Conservation (phyloP, 169 alveolate species). For the Eimeria mitis region DNA sequence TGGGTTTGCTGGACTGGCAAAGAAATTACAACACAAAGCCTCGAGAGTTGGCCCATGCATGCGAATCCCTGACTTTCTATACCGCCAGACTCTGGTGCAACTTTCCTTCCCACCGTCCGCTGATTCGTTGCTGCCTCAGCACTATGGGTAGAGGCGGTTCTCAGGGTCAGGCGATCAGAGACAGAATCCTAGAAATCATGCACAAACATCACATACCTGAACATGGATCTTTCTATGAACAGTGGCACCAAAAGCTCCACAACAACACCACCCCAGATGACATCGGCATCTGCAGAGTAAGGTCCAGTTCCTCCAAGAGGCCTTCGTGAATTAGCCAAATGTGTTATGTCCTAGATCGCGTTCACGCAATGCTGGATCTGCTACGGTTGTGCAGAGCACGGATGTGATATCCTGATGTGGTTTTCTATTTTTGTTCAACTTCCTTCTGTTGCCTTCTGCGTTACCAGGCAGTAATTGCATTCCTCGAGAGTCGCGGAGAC, state of each 20-base stretch:
- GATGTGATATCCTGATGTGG: neutral
- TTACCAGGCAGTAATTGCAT: conserved; percentile 90
- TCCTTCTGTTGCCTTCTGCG: neutral
- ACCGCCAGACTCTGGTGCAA: conserved; percentile 81
- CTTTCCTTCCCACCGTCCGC: conserved; percentile 83
- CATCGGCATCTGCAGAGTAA: conserved; percentile 88
- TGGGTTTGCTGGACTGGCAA: conserved; percentile 87
- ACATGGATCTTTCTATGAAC: conserved; percentile 92
- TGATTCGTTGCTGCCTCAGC: conserved; percentile 81
- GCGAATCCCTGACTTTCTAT: conserved; percentile 72
- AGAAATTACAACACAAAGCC: conserved; percentile 87
- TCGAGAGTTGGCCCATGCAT: conserved; percentile 84
- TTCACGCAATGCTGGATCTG: neutral
- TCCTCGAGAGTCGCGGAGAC: conserved; percentile 89
- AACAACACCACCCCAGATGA: conserved; percentile 97
- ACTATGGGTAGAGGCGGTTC: conserved; percentile 94
- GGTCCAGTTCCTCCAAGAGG: neutral
- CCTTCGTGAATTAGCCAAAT: neutral
- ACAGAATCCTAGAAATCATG: conserved; percentile 94
- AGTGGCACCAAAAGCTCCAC: conserved; percentile 97
- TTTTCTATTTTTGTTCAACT: neutral
- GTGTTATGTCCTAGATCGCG: neutral
- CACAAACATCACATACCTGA: conserved; percentile 91
- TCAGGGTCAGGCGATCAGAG: conserved; percentile 96
- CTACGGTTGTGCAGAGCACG: neutral